phyloP scores from a whole-genome alignment of 805 yeast genomes.

The Candida nemodendra region DNA sequence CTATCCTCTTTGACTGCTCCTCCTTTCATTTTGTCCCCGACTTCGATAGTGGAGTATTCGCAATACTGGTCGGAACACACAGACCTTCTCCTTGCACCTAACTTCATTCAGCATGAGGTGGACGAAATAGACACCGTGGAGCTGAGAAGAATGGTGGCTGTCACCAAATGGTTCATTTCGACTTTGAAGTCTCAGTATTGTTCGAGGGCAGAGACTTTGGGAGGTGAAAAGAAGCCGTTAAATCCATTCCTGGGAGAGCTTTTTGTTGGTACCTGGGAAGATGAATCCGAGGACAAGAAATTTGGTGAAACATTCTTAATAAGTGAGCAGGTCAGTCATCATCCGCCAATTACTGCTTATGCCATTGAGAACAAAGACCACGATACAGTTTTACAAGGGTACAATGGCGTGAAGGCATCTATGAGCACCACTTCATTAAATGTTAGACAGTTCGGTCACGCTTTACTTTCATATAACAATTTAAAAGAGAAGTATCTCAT shows the following conservation, averaged over 20 bases:
- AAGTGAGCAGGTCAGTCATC: conserved; percentile 95
- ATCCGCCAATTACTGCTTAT: conserved; percentile 97
- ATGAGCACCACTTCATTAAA: conserved; percentile 73
- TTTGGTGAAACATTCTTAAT: conserved; percentile 76
- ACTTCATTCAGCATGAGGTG: conserved; percentile 39
- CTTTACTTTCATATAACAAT: conserved; percentile 63
- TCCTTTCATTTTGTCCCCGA: conserved; percentile 90
- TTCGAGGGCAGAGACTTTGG: conserved; percentile 85
- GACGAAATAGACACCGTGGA: conserved; percentile 49
- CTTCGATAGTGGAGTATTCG: conserved; percentile 85
- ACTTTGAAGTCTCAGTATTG: conserved; percentile 92
- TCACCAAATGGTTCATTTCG: conserved; percentile 86
- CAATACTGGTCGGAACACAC: conserved; percentile 97
- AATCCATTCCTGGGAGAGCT: conserved; percentile 96
- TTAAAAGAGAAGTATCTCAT: conserved; percentile 68
- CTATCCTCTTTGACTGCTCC: conserved; percentile 94
- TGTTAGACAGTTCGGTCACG: conserved; percentile 93
- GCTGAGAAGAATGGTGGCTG: conserved; percentile 72
- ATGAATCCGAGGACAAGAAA: conserved; percentile 42
- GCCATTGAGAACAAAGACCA: conserved; percentile 72
- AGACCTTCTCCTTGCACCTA: conserved; percentile 75
- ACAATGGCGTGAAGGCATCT: conserved; percentile 83
- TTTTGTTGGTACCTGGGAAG: conserved; percentile 86
- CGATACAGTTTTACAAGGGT: conserved; percentile 76
- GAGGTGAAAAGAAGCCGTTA: conserved; percentile 95